Evolutionary conservation across 306 rosid genomes (phyloP).

Genomic region (Datisca glomerata): DNA sequence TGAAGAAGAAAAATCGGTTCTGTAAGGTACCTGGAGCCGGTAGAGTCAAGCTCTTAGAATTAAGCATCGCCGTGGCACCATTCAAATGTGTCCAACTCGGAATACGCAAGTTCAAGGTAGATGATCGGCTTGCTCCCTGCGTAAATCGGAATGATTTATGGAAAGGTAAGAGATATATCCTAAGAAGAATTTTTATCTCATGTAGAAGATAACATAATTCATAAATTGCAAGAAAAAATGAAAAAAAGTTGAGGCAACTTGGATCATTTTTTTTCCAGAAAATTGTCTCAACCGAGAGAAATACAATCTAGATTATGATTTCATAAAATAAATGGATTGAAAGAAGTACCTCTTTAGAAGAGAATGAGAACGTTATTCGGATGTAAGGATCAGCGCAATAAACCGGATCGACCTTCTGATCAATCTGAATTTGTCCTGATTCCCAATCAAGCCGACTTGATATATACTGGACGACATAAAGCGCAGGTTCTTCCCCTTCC

Average conservation of each 20-base stretch:
- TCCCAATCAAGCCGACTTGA: constrained; percentile 72
- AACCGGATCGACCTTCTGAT: constrained; percentile 42
- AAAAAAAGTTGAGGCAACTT: too few species aligned
- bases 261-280: too few species aligned
- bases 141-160: background rate
- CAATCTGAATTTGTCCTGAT: constrained; percentile 34
- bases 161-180: background rate
- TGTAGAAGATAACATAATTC: too few species aligned
- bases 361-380: constrained; percentile 33
- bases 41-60: constrained; percentile 22
- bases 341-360: constrained; percentile 39
- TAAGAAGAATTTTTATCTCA: too few species aligned
- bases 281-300: background rate
- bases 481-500: constrained; percentile 32
- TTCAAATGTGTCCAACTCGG: constrained; percentile 54
- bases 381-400: constrained; percentile 54
- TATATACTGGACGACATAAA: constrained; percentile 70
- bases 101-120: constrained; percentile 53
- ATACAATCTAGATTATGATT: background rate
- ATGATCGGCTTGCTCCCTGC: constrained; percentile 30
- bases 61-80: constrained; percentile 39
- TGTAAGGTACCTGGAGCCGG: constrained; percentile 43
- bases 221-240: too few species aligned
- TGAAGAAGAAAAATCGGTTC: background rate
- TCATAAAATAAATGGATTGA: too few species aligned